These are phyloP conservation scores for Globisporangium canariense DNA, from an alignment of 352 stramenopile species.

Conservation along the genomic window DNA sequence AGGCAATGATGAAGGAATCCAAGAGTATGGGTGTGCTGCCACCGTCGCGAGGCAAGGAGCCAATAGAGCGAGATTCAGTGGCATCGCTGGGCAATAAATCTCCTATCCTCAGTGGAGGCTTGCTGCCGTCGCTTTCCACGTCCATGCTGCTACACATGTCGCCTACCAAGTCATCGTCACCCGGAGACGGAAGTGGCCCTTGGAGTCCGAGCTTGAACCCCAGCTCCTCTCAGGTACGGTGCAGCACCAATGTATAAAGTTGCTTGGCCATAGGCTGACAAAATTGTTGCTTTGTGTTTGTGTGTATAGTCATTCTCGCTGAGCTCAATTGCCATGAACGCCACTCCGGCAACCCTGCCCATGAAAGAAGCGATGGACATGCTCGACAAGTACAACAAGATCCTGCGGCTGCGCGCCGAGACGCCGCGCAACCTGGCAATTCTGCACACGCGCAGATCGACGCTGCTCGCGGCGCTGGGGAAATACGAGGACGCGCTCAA, in stretches of 20 bases:
- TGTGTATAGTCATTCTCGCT: conserved; percentile 14
- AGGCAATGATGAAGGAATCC: conserved; percentile 13
- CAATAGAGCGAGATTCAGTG: not conserved
- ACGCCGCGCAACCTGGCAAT: conserved; percentile 52
- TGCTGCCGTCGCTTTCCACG: conserved; percentile 12
- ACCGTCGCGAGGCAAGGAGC: not conserved
- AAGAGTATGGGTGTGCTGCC: conserved; percentile 9
- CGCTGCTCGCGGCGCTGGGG: conserved; percentile 49
- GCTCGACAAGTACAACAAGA: conserved; percentile 66
- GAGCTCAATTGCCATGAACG: conserved; percentile 23
- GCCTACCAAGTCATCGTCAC: not conserved
- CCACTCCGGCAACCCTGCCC: conserved; percentile 20
- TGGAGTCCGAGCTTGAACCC: conserved; percentile 8
- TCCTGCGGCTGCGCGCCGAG: conserved; percentile 50
- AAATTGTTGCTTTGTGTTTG: not conserved
- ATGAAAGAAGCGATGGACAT: conserved; percentile 32
- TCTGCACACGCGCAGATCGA: conserved; percentile 54
- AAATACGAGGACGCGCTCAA: conserved; percentile 39
- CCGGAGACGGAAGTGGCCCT: too few species aligned
- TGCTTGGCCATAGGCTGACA: not conserved
- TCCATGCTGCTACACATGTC: conserved; percentile 12
- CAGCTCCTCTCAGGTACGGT: not conserved
- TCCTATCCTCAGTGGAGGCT: not conserved
- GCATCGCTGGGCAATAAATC: not conserved
- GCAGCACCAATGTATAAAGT: too few species aligned